A percentile compares a stretch with the other conserved stretches of the same genome.
phyloP scores from a whole-genome alignment of 73 alveolate species.

The Breviolum minutum region DNA sequence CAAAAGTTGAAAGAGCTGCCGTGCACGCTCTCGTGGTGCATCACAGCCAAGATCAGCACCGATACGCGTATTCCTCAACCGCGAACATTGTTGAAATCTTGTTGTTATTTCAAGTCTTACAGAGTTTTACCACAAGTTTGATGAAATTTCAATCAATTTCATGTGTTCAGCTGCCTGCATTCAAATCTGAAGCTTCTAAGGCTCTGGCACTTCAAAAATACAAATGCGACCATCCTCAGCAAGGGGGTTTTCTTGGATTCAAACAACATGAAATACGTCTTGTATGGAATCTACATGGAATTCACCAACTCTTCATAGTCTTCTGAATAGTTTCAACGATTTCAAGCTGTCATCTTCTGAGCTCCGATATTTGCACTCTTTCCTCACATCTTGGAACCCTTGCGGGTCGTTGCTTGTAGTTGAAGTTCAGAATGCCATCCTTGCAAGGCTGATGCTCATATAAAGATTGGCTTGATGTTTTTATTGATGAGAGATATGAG shows the following conservation, averaged over 20 bases:
- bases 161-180: too few relatives aligned
- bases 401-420: conserved; percentile 71
- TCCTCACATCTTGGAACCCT: background rate
- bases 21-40: conserved; percentile 63
- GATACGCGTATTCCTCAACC: conserved; percentile 53
- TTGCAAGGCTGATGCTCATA: background rate
- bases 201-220: conserved; percentile 45
- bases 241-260: background rate
- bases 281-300: background rate
- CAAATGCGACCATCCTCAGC: conserved; percentile 72
- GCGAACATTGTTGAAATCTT: too few relatives aligned
- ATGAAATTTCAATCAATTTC: too few relatives aligned
- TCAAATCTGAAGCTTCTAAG: background rate
- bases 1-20: conserved; percentile 29
- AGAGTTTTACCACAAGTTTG: too few relatives aligned
- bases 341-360: too few relatives aligned
- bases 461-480: too few relatives aligned
- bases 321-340: background rate
- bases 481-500: too few relatives aligned
- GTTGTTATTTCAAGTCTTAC: too few relatives aligned
- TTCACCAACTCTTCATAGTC: background rate
- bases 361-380: background rate
- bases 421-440: conserved; percentile 74
- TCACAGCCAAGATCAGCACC: conserved; percentile 74
- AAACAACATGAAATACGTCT: background rate